Evolutionary conservation across 2,329 filamentous ascomycete genomes (phyloP), one percentile per base, ranked within the genome.

Genomic region (Sphaerulina populicola): DNA sequence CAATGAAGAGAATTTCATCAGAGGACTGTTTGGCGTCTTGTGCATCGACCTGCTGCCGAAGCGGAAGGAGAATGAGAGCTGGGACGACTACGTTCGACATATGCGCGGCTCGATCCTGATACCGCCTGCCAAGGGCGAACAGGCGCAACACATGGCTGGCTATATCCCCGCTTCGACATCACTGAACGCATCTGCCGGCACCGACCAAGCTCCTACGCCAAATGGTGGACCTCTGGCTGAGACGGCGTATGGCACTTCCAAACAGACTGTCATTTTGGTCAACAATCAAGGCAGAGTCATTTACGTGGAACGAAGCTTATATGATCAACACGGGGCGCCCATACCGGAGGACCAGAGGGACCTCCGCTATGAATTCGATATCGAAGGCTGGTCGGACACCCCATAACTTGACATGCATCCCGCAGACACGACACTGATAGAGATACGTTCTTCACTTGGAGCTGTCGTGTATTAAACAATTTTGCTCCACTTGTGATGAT

Each of bases 301-400:
- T n/a, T 84, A 79, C 59, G 71, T 82, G 31, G 81, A 85, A 64
- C 70, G 80, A 50, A 82, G 80, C 14, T 63, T 84, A 15, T 82
- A 74, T 60, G 78, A 81, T 59, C 67, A 72, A 10, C 64, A 77
- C 41, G 78, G 74, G 2, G 69, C 70, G 33, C 67, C 72, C 2
- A 66, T 79, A 9, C 67, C 70, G 2, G 62, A 66, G 15, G 72
- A 71, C 1, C 60, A 75, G 51, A 72, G 74, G 1, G 77, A 81
- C 59, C 58, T 68, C 14, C 66, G 60, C 27, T 73, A 73, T 52
- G 69, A 72, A 40, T 78, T 76, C 54, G 60, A 71, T 35, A 73
- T 79, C 44, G 72, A 77, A 51, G 71, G 58, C 3, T 68, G 65
- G 64, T 51, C 54, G 18, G 14, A 23, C 9, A 8, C 39, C 21